Base-by-base conservation (phyloP, 192 early-diverging fungal species). In the Physocladia obscura region DNA sequence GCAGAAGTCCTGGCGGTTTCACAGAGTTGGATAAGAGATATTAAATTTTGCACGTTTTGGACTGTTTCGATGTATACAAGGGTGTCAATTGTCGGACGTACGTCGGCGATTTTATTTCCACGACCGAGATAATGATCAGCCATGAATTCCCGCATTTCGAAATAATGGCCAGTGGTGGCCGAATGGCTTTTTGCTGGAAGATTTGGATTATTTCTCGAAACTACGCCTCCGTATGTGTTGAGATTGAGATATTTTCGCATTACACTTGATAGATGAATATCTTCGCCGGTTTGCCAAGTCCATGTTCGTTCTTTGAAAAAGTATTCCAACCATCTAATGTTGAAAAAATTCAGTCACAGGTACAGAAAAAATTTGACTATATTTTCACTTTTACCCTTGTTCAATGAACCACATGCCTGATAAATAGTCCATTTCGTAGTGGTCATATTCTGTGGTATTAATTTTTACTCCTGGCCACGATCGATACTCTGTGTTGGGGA, bases 271-370 rank as follows among this genome's bases (percentile, higher is more conserved):
- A 56, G 36, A 30, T 68, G 65, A 27, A 68, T 68, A 37, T 68
- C 65, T 68, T 68, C 65, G 22, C 65, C 65, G 2, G 65, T 68
- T 29, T 68, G 40, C 40, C 35, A 68, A n/a, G 65, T 68, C 3
- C 49, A 34, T 36, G 54, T 17, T 8, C 57, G 26, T 36, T 59
- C 57, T 36, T 59, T 59, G 30, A 29, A 59, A 15, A 59, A 35
- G 36, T 35, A 59, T 5, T 59, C 57, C 17, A 59, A 24, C 57
- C 57, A 59, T n/a, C n/a, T n/a, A n/a, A n/a, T n/a, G n/a, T n/a
- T n/a, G n/a, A n/a, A n/a, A n/a, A n/a, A n/a, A n/a, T n/a, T n/a
- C n/a, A n/a, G n/a, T n/a, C n/a, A n/a, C n/a, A n/a, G n/a, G n/a
- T n/a, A n/a, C n/a, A n/a, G n/a, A n/a, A n/a, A n/a, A n/a, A n/a